phyloP scores from a whole-genome alignment of 805 yeast genomes.

The Candida peoriensis region DNA sequence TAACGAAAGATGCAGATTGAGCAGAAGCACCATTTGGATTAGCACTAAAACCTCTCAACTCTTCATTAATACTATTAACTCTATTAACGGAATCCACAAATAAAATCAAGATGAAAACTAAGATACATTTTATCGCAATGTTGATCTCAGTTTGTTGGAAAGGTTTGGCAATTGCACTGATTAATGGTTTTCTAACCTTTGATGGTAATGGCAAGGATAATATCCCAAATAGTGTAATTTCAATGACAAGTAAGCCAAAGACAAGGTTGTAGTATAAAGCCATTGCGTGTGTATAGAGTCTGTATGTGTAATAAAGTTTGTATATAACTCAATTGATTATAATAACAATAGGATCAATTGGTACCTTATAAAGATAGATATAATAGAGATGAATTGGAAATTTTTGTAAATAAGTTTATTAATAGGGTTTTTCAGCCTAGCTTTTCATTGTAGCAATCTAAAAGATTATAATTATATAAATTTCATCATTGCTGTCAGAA shows the following conservation, averaged over 20 bases:
- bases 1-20: slow-evolving; percentile 27
- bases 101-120: slow-evolving; percentile 77
- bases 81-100: slow-evolving; percentile 88
- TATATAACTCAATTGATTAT: no score
- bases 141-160: slow-evolving; percentile 68
- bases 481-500: no score
- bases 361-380: no score
- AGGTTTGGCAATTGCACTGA: slow-evolving; percentile 59
- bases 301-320: no score
- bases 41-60: slow-evolving; percentile 38
- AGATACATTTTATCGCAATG: slow-evolving; percentile 71
- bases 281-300: slow-evolving; percentile 17
- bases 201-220: slow-evolving; percentile 87
- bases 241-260: slow-evolving; percentile 70
- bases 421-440: no score
- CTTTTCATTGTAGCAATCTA: no score
- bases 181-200: slow-evolving; percentile 59
- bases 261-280: slow-evolving; percentile 34
- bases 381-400: no score
- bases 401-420: no score
- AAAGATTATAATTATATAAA: no score
- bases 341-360: no score
- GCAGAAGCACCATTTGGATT: slow-evolving; percentile 15
- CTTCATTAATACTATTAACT: slow-evolving; percentile 63
- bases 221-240: slow-evolving; percentile 72